Conservation (phyloP, 495 filamentous ascomycete species). For the Tuber magnatum region DNA sequence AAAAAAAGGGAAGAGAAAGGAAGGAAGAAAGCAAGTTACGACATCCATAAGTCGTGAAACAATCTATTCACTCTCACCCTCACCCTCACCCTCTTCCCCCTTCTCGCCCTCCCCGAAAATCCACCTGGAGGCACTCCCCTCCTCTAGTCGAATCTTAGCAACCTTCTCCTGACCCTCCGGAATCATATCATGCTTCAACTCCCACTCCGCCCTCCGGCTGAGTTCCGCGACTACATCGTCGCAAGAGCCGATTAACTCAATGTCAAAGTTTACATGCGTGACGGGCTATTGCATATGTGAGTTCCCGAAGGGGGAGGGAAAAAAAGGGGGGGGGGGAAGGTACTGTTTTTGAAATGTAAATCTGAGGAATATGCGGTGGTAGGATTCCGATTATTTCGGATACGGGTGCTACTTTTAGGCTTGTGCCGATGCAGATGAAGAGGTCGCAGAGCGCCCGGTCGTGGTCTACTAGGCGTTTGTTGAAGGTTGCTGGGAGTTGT, state of each 20-base stretch:
- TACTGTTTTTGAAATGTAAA: conserved; percentile 83
- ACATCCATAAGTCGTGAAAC: conserved; percentile 9
- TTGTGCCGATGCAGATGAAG: conserved; percentile 95
- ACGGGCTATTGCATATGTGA: conserved; percentile 53
- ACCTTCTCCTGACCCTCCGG: conserved; percentile 51
- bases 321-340: conserved; percentile 30
- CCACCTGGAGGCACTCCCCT: conserved; percentile 62
- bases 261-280: conserved; percentile 84
- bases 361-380: conserved; percentile 73
- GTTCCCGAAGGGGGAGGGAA: not conserved
- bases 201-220: conserved; percentile 76
- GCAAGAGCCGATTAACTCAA: conserved; percentile 88
- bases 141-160: conserved; percentile 52
- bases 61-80: conserved; percentile 15
- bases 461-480: conserved; percentile 66
- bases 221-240: conserved; percentile 87
- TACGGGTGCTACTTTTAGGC: conserved; percentile 92
- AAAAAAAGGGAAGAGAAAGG: too few species aligned
- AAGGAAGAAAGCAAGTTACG: conserved; percentile 12
- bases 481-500: conserved; percentile 73
- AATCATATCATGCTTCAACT: conserved; percentile 82
- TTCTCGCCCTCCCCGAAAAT: conserved; percentile 43
- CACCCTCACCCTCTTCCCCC: conserved; percentile 1
- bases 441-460: conserved; percentile 76
- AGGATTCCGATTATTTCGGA: conserved; percentile 79